phyloP scores from a whole-genome alignment of 148 eudicot genomes.

The Vaccinium corymbosum region DNA sequence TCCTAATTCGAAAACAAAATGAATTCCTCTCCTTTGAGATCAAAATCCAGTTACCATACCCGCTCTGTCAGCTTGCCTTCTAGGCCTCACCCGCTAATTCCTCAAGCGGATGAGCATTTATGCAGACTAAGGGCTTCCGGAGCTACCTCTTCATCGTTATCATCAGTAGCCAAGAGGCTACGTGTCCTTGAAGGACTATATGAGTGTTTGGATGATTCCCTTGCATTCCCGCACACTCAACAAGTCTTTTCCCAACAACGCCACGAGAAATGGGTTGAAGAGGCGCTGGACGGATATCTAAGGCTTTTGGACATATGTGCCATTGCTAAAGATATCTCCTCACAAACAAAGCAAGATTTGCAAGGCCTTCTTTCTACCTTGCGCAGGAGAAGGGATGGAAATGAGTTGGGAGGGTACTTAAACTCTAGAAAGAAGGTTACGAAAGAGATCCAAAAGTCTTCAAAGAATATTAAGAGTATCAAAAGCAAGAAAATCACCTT shows the following conservation, averaged over 20 bases:
- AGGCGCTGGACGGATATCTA: slow-evolving; percentile 22
- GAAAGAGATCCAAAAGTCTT: slow-evolving; percentile 17
- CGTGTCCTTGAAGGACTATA: slow-evolving; percentile 22
- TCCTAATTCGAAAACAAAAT: slow-evolving; percentile 7
- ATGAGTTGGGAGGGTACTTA: slow-evolving; percentile 16
- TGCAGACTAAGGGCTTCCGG: slow-evolving; percentile 34
- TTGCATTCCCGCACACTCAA: slow-evolving; percentile 15
- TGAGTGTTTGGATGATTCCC: slow-evolving; percentile 27
- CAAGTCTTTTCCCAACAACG: slow-evolving; percentile 19
- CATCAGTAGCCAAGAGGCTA: slow-evolving; percentile 32
- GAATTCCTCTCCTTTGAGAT: slow-evolving; percentile 24
- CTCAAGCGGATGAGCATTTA: slow-evolving; percentile 30
- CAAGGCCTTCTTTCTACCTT: slow-evolving; percentile 21
- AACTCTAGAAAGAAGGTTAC: slow-evolving; percentile 20
- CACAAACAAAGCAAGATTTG: slow-evolving; percentile 20
- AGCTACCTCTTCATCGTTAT: slow-evolving; percentile 33
- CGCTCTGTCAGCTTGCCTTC: slow-evolving; percentile 36
- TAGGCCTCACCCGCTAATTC: slow-evolving; percentile 22
- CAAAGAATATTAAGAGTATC: slow-evolving; percentile 8
- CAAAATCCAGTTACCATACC: slow-evolving; percentile 12
- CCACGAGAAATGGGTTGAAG: slow-evolving; percentile 26
- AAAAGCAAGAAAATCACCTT: neutral
- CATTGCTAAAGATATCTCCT: slow-evolving; percentile 20
- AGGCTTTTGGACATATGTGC: slow-evolving; percentile 27
- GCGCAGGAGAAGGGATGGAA: slow-evolving; percentile 16